Conservation (phyloP, 305 asterid genomes). For the Ilex paraguariensis region DNA sequence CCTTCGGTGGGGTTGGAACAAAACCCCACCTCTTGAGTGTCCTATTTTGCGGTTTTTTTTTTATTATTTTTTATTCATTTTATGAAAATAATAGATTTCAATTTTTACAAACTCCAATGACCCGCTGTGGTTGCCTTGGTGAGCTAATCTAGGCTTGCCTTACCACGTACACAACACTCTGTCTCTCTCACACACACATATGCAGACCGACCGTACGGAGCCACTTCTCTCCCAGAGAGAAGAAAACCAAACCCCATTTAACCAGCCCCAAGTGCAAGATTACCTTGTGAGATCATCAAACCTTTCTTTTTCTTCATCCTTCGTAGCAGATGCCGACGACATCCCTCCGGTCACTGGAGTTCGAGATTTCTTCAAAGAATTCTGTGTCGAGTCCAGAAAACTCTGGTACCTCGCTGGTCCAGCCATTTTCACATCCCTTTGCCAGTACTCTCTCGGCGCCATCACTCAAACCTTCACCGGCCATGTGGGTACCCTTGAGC, state of each 20-base stretch:
- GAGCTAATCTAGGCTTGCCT: too few relatives aligned
- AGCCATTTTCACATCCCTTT: conserved; percentile 50
- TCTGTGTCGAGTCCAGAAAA: conserved; percentile 33
- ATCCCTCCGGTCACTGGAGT: conserved; percentile 29
- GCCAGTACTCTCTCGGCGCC: conserved; percentile 50
- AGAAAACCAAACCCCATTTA: background rate
- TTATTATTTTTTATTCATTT: too few relatives aligned
- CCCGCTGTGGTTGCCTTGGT: too few relatives aligned
- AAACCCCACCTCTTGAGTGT: too few relatives aligned
- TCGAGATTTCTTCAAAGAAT: conserved; percentile 22
- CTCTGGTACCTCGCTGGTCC: conserved; percentile 58
- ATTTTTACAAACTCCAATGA: too few relatives aligned
- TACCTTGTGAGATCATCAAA: background rate
- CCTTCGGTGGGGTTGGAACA: too few relatives aligned
- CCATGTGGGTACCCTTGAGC: conserved; percentile 46
- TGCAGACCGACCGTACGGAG: background rate
- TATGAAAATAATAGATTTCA: too few relatives aligned
- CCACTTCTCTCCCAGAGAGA: background rate
- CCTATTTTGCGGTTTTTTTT: too few relatives aligned
- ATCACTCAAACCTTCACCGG: conserved; percentile 52
- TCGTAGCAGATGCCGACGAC: conserved; percentile 23
- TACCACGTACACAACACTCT: too few relatives aligned
- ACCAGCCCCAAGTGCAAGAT: background rate
- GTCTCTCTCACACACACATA: background rate
- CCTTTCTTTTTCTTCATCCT: conserved; percentile 7